Evolutionary conservation across 1,139 yeast species (phyloP).

Genomic region (Zygoascus meyerae): DNA sequence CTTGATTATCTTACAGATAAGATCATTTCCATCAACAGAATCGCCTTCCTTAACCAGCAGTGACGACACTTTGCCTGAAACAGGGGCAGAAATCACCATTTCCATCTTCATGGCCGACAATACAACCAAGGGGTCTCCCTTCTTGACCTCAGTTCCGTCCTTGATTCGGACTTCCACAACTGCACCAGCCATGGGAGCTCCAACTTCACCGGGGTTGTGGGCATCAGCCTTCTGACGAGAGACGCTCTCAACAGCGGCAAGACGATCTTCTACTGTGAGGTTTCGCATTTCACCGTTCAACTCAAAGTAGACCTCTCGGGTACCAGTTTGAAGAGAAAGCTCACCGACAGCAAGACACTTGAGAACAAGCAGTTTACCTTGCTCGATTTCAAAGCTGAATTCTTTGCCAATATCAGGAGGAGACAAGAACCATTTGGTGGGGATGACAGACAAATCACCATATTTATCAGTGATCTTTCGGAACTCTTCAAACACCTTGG

Average conservation of each 20-base stretch:
- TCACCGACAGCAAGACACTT: constrained; percentile 93
- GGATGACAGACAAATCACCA: constrained; percentile 90
- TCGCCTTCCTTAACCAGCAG: constrained; percentile 83
- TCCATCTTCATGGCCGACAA: constrained; percentile 99
- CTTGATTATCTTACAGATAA: constrained; percentile 49
- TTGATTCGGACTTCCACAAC: constrained; percentile 90
- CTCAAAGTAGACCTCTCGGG: constrained; percentile 95
- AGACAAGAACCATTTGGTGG: constrained; percentile 83
- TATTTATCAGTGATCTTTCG: constrained; percentile 66
- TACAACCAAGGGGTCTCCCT: constrained; percentile 94
- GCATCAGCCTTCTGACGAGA: constrained; percentile 88
- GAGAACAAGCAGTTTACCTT: constrained; percentile 89
- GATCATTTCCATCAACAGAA: constrained; percentile 89
- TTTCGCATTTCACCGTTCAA: constrained; percentile 97
- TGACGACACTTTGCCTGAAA: constrained; percentile 74
- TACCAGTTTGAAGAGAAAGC: constrained; percentile 75
- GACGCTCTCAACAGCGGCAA: constrained; percentile 75
- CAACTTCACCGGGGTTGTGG: constrained; percentile 84
- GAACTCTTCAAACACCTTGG: constrained; percentile 90
- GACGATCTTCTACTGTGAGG: constrained; percentile 84
- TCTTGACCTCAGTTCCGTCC: constrained; percentile 81
- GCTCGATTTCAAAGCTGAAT: constrained; percentile 80
- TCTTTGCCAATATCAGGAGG: constrained; percentile 87
- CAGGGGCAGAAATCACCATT: constrained; percentile 94
- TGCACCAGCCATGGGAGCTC: constrained; percentile 99